Percentiles rank a stretch among this genome's conserved stretches.
These are phyloP conservation scores for Zostera marina DNA, from an alignment of 116 monocot species.

Conservation along the genomic window DNA sequence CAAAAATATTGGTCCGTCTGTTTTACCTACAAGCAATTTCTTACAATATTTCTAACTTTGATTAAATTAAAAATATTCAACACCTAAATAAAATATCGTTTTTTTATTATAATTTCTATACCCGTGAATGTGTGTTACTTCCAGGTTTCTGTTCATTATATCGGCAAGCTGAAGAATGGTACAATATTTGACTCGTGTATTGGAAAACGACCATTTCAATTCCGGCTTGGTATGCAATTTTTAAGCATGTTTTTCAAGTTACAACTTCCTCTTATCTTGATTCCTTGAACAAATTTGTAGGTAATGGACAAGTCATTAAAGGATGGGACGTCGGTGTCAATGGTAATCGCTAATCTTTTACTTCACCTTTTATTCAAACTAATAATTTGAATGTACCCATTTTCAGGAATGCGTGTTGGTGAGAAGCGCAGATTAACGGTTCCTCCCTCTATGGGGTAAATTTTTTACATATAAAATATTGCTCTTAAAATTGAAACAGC, in stretches of 20 bases:
- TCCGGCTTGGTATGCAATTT: slow-evolving; percentile 63
- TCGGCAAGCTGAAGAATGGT: slow-evolving; percentile 83
- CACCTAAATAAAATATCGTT: too few relatives aligned
- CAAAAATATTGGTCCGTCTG: background rate
- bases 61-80: too few relatives aligned
- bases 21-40: background rate
- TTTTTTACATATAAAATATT: background rate
- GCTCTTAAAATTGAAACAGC: background rate
- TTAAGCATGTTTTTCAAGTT: background rate
- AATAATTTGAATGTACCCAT: background rate
- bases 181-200: slow-evolving; percentile 70
- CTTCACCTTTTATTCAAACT: background rate
- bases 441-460: slow-evolving; percentile 75
- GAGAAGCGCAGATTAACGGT: slow-evolving; percentile 81
- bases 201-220: slow-evolving; percentile 55
- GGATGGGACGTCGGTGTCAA: slow-evolving; percentile 90
- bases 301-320: slow-evolving; percentile 80
- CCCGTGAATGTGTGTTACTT: background rate
- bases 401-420: slow-evolving; percentile 78
- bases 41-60: background rate
- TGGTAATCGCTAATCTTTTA: slow-evolving; percentile 16
- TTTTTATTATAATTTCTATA: too few relatives aligned
- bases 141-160: slow-evolving; percentile 66
- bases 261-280: background rate
- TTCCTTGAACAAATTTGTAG: slow-evolving; percentile 14